Conservation (phyloP, 352 stramenopile genomes). For the Albugo laibachii region DNA sequence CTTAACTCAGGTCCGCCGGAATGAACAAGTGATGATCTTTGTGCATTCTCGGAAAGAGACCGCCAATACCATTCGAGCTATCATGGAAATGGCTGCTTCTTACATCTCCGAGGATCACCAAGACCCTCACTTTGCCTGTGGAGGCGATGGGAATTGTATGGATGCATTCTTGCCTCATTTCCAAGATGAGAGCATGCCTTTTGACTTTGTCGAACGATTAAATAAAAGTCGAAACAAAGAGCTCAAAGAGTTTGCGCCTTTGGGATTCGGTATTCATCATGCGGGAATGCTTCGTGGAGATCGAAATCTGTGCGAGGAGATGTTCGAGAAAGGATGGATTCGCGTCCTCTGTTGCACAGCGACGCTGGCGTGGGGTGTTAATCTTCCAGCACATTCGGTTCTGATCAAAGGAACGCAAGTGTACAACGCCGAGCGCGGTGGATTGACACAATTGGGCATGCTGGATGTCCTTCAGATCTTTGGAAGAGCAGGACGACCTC, state of each 20-base stretch:
- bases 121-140: constrained; percentile 5
- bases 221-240: constrained; percentile 91
- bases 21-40: constrained; percentile 97
- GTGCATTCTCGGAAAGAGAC: constrained; percentile 98
- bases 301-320: constrained; percentile 91
- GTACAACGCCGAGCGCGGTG: constrained; percentile 98
- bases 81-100: constrained; percentile 54
- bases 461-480: constrained; percentile 99
- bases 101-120: constrained; percentile 5
- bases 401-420: constrained; percentile 99
- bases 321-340: constrained; percentile 95
- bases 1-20: constrained; percentile 32
- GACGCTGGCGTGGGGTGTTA: constrained; percentile 98
- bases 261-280: constrained; percentile 96
- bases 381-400: constrained; percentile 96
- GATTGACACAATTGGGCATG: constrained; percentile 94
- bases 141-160: constrained; percentile 22
- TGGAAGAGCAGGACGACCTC: constrained; percentile 91
- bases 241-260: constrained; percentile 84
- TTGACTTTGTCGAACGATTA: constrained; percentile 40
- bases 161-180: constrained; percentile 33
- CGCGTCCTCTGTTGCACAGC: constrained; percentile 97
- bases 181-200: constrained; percentile 15
- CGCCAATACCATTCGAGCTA: constrained; percentile 81
- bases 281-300: constrained; percentile 92